Conservation (phyloP, 2,329 filamentous ascomycete species). For the Aspergillus cejpii region DNA sequence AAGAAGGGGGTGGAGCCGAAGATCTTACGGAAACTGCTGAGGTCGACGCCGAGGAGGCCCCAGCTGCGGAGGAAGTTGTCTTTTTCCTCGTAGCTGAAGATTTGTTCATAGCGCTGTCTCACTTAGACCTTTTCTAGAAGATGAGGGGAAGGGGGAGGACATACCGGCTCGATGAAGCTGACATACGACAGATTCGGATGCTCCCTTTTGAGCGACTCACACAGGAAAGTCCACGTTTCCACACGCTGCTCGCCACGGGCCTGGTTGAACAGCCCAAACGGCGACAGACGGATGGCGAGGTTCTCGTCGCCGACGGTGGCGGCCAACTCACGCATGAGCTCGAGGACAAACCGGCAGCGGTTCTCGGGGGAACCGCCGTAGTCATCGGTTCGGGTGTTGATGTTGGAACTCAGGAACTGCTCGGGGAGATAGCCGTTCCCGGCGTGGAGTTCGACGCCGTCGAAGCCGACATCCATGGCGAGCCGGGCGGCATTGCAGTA, state of each 20-base stretch:
- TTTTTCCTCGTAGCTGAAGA: constrained; percentile 46
- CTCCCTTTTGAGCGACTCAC: constrained; percentile 43
- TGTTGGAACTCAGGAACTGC: constrained; percentile 47
- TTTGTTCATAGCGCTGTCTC: constrained; percentile 45
- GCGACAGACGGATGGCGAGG: constrained; percentile 43
- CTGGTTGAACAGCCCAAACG: constrained; percentile 50
- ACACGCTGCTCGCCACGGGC: constrained; percentile 46
- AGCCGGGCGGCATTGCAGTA: constrained; percentile 43
- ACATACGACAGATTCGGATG: constrained; percentile 47
- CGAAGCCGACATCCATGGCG: constrained; percentile 52
- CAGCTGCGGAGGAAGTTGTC: constrained; percentile 45
- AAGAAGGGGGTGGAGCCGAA: constrained; percentile 51
- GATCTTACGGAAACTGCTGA: constrained; percentile 47
- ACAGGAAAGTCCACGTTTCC: constrained; percentile 50
- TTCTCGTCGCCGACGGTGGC: constrained; percentile 43
- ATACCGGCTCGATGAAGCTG: constrained; percentile 49
- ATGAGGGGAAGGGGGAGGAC: constrained; percentile 1
- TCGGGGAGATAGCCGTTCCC: constrained; percentile 49
- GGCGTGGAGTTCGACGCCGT: constrained; percentile 47
- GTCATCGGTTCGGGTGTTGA: constrained; percentile 46
- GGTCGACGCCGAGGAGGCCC: constrained; percentile 42
- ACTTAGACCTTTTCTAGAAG: not conserved
- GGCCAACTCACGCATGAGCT: constrained; percentile 46
- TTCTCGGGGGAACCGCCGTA: constrained; percentile 49
- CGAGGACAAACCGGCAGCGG: constrained; percentile 51